A percentile compares a stretch with the other conserved stretches of the same genome.
phyloP scores from a whole-genome alignment of 768 basidiomycete species.

The Termitomyces sp. region DNA sequence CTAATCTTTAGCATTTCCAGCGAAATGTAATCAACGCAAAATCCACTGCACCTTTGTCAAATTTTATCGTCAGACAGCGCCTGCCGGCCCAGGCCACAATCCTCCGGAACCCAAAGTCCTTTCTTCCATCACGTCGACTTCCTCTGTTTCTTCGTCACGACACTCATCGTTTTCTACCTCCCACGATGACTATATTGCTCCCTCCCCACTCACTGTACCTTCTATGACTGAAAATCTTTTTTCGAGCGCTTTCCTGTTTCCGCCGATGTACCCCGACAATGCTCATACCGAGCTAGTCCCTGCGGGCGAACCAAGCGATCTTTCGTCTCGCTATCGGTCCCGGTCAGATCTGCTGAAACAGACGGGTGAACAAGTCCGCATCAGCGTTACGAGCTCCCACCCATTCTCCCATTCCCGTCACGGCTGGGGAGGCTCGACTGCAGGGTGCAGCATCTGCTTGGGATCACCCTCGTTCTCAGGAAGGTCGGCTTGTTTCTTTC shows the following conservation, averaged over 20 bases:
- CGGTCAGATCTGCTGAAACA: conserved; percentile 40
- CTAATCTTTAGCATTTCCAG: conserved; percentile 36
- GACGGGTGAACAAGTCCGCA: conserved; percentile 13
- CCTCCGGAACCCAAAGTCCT: conserved; percentile 10
- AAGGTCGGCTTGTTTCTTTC: conserved; percentile 30
- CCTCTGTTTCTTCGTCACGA: neutral
- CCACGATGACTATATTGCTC: conserved; percentile 19
- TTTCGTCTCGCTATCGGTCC: conserved; percentile 42
- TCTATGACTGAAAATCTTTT: conserved; percentile 16
- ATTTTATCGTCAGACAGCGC: conserved; percentile 79
- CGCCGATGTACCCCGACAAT: conserved; percentile 16
- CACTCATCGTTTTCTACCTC: conserved; percentile 11
- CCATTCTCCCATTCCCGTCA: neutral
- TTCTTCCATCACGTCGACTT: conserved; percentile 34
- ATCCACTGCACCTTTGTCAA: conserved; percentile 77
- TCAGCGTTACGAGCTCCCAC: neutral
- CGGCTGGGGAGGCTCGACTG: neutral
- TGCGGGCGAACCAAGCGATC: conserved; percentile 29
- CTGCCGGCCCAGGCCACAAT: conserved; percentile 68
- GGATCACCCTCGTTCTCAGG: conserved; percentile 36
- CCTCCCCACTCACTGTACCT: conserved; percentile 24
- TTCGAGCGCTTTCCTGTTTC: conserved; percentile 14
- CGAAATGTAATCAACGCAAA: conserved; percentile 72
- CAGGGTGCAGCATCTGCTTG: conserved; percentile 2
- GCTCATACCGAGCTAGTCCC: conserved; percentile 4